Conservation (phyloP, 2,329 filamentous ascomycete species). For the Pseudopyricularia javanii region DNA sequence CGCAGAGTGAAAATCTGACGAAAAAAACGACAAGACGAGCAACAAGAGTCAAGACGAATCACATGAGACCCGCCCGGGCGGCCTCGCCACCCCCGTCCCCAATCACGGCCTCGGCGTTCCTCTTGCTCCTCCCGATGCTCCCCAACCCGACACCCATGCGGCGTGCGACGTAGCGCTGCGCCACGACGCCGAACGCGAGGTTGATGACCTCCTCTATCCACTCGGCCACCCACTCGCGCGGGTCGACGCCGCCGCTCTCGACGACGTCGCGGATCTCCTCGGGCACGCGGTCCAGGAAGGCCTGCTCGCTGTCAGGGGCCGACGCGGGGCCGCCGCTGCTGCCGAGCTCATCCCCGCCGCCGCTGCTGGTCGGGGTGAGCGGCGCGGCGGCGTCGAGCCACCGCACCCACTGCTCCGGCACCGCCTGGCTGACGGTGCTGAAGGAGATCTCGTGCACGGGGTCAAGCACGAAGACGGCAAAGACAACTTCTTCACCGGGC, state of each 20-base stretch:
- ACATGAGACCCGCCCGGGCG: conserved; percentile 44
- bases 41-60: neutral
- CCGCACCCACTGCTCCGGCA: conserved; percentile 75
- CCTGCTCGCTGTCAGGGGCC: conserved; percentile 14
- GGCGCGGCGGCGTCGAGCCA: conserved; percentile 76
- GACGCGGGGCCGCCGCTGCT: neutral
- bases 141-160: conserved; percentile 94
- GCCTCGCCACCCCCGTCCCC: conserved; percentile 46
- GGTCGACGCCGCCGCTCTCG: conserved; percentile 64
- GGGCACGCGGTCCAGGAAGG: conserved; percentile 39
- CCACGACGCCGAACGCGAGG: conserved; percentile 71
- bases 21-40: neutral
- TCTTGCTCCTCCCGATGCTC: conserved; percentile 48
- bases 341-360: conserved; percentile 3
- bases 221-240: conserved; percentile 91
- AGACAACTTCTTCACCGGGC: conserved; percentile 51
- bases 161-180: conserved; percentile 87
- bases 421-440: conserved; percentile 65
- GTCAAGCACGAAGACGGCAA: conserved; percentile 72
- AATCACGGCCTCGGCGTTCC: conserved; percentile 41
- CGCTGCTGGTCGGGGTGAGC: conserved; percentile 37
- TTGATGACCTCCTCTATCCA: conserved; percentile 86
- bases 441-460: conserved; percentile 87
- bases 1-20: neutral
- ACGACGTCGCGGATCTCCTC: conserved; percentile 82